phyloP scores from a whole-genome alignment of 2,329 filamentous ascomycete species.

The Gyromitra esculenta region DNA sequence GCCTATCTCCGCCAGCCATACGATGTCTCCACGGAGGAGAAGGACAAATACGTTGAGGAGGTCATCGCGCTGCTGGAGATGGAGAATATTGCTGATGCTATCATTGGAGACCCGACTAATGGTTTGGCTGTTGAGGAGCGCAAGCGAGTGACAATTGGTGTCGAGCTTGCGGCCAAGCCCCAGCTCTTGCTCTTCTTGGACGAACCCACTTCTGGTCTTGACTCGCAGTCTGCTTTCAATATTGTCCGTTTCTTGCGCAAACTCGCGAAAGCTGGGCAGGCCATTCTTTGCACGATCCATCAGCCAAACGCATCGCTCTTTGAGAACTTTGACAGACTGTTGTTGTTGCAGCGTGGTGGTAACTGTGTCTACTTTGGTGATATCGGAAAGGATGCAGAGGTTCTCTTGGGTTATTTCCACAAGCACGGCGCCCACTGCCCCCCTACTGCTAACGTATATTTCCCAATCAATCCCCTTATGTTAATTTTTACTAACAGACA shows the following conservation, averaged over 20 bases:
- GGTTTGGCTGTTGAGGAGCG: constrained; percentile 74
- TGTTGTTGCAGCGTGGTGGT: constrained; percentile 80
- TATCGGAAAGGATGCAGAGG: constrained; percentile 77
- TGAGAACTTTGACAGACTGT: constrained; percentile 84
- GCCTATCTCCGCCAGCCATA: constrained; percentile 72
- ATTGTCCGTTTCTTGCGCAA: constrained; percentile 82
- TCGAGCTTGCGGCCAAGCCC: constrained; percentile 72
- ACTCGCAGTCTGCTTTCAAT: constrained; percentile 77
- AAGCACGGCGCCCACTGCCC: constrained; percentile 71
- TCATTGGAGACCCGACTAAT: constrained; percentile 70
- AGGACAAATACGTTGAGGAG: constrained; percentile 73
- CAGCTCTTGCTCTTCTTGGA: constrained; percentile 80
- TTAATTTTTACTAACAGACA: constrained; percentile 8
- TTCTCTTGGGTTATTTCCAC: constrained; percentile 73
- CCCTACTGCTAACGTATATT: constrained; percentile 63
- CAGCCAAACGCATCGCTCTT: constrained; percentile 88
- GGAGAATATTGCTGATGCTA: constrained; percentile 72
- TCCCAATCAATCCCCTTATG: constrained; percentile 34
- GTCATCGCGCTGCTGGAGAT: constrained; percentile 73
- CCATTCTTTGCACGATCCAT: constrained; percentile 90
- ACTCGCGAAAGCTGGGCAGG: constrained; percentile 80
- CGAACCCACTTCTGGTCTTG: constrained; percentile 79
- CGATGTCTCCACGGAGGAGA: constrained; percentile 68
- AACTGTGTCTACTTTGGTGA: constrained; percentile 87
- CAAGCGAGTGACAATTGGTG: constrained; percentile 73